Conservation (phyloP, 805 yeast species). For the Lachancea sp. region DNA sequence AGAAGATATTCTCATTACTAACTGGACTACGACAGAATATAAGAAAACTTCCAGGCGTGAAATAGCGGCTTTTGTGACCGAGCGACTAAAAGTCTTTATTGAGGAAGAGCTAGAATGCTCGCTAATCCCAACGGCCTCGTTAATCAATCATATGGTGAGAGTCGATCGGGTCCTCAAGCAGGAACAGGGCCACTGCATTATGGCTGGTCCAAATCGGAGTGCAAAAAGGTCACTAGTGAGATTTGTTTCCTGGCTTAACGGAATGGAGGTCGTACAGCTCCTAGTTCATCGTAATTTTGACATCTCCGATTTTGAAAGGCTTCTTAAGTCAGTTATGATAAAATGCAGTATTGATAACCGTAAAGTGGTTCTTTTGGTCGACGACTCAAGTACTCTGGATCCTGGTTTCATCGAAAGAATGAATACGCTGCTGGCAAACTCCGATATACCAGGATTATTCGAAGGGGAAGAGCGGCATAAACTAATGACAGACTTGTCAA, state of each 20-base stretch:
- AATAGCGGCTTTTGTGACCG: slow-evolving; percentile 49
- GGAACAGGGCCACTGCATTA: slow-evolving; percentile 82
- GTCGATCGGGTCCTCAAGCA: slow-evolving; percentile 78
- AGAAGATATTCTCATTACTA: slow-evolving; percentile 59
- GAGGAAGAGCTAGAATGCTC: slow-evolving; percentile 69
- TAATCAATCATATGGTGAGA: slow-evolving; percentile 67
- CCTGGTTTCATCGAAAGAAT: slow-evolving; percentile 80
- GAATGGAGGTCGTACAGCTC: slow-evolving; percentile 54
- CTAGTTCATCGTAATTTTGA: slow-evolving; percentile 48
- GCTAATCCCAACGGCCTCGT: slow-evolving; percentile 58
- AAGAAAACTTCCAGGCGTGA: slow-evolving; percentile 45
- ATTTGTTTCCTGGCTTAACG: slow-evolving; percentile 91
- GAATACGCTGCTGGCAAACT: slow-evolving; percentile 89
- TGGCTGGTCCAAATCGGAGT: slow-evolving; percentile 76
- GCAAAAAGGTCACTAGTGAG: slow-evolving; percentile 72
- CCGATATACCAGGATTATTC: slow-evolving; percentile 86
- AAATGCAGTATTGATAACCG: slow-evolving; percentile 51
- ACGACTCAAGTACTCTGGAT: slow-evolving; percentile 71
- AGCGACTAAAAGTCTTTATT: slow-evolving; percentile 61
- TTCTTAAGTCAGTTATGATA: slow-evolving; percentile 48
- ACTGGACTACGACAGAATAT: slow-evolving; percentile 67
- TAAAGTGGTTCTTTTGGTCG: slow-evolving; percentile 63
- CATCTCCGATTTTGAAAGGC: slow-evolving; percentile 59
- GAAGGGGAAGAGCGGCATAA: slow-evolving; percentile 59
- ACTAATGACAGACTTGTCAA: slow-evolving; percentile 49